Evolutionary conservation across 31 red algal species (phyloP).

Genomic region (Odonthalia washingtoniensis): DNA sequence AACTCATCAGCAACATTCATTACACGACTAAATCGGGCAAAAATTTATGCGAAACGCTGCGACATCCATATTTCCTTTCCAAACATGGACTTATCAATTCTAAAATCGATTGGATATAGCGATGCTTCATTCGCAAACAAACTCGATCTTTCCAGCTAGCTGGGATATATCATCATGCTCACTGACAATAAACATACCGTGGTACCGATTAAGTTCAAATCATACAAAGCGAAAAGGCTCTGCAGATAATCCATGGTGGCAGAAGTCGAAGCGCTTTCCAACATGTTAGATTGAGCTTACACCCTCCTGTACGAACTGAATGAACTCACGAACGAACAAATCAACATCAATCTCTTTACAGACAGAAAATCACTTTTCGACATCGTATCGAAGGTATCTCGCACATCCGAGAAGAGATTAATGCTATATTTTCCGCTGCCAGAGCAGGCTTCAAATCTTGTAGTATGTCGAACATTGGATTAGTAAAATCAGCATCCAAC

Average conservation of each 20-base stretch:
- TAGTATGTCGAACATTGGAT: constrained; percentile 38
- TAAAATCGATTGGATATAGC: too few species aligned
- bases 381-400: too few species aligned
- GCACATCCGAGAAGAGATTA: too few species aligned
- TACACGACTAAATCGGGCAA: too few species aligned
- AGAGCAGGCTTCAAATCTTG: constrained; percentile 27
- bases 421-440: constrained; percentile 22
- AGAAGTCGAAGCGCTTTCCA: constrained; percentile 36
- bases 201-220: background rate
- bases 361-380: too few species aligned
- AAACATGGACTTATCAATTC: too few species aligned
- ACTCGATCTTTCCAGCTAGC: constrained; percentile 2
- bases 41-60: too few species aligned
- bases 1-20: too few species aligned
- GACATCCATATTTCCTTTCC: too few species aligned
- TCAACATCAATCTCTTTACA: too few species aligned
- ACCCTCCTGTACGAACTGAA: background rate
- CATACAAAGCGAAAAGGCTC: background rate
- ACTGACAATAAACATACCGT: background rate
- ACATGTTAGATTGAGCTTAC: constrained; percentile 19
- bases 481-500: constrained; percentile 32
- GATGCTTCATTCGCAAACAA: constrained; percentile 60
- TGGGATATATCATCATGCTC: constrained; percentile 35
- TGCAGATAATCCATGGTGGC: background rate
- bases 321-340: background rate